These are phyloP conservation scores for Lactarius hatsudake DNA, from an alignment of 768 basidiomycete genomes.

Conservation along the genomic window DNA sequence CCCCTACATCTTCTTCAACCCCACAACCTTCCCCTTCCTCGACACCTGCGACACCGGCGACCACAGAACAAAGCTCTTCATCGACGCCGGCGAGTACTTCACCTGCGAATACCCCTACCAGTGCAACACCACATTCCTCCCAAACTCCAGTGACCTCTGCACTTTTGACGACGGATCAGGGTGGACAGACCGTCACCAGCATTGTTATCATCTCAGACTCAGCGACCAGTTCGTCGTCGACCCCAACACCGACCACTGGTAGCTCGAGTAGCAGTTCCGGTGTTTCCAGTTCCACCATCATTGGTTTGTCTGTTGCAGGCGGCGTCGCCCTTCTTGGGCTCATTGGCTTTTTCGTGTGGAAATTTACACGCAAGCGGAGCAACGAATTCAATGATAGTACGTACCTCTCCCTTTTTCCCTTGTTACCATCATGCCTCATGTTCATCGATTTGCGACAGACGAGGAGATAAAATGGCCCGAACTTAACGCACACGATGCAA, in stretches of 20 bases:
- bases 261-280: conserved; percentile 34
- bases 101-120: not conserved
- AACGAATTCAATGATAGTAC: conserved; percentile 70
- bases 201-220: conserved; percentile 21
- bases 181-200: conserved; percentile 35
- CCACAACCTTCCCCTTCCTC: conserved; percentile 22
- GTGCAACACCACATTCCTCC: conserved; percentile 15
- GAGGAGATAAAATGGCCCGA: conserved; percentile 94
- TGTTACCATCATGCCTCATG: conserved; percentile 14
- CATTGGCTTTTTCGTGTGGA: conserved; percentile 78
- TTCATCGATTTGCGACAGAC: conserved; percentile 40
- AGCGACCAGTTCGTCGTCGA: conserved; percentile 18
- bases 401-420: conserved; percentile 33
- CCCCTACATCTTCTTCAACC: conserved; percentile 10
- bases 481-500: conserved; percentile 59
- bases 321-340: conserved; percentile 73
- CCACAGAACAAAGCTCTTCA: conserved; percentile 14
- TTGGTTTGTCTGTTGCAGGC: conserved; percentile 79
- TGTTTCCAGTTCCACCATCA: conserved; percentile 67
- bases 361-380: conserved; percentile 78
- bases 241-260: conserved; percentile 31
- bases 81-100: conserved; percentile 1
- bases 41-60: conserved; percentile 22
- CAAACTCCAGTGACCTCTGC: conserved; percentile 7
- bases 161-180: conserved; percentile 33